These are phyloP conservation scores for Cylindrotheca closterium DNA, from an alignment of 108 stramenopile species.

Conservation along the genomic window DNA sequence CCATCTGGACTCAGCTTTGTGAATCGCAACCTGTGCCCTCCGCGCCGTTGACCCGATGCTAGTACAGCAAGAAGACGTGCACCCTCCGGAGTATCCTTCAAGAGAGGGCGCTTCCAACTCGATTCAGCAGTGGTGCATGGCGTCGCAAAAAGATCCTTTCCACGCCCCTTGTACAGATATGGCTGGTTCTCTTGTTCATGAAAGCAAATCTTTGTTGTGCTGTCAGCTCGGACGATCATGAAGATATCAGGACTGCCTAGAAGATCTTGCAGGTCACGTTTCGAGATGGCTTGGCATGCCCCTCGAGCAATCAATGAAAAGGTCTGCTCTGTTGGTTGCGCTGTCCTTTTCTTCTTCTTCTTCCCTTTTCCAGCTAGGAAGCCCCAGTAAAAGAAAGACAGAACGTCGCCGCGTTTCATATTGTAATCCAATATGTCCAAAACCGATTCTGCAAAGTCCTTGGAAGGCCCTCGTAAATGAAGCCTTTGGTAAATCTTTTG, in stretches of 20 bases:
- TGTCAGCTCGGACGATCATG: not conserved
- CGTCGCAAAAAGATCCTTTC: constrained; percentile 9
- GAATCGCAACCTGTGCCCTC: constrained; percentile 29
- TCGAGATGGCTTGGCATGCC: constrained; percentile 26
- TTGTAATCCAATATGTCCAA: not conserved
- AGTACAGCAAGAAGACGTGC: constrained; percentile 65
- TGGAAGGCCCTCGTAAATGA: not conserved
- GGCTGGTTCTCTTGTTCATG: not conserved
- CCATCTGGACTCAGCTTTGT: too few species aligned
- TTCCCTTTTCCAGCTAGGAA: constrained; percentile 12
- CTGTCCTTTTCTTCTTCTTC: constrained; percentile 18
- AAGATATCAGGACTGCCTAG: constrained; percentile 31
- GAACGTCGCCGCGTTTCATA: not conserved
- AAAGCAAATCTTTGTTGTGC: not conserved
- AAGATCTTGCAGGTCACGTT: constrained; percentile 49
- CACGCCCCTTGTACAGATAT: not conserved
- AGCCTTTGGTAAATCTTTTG: constrained; percentile 5
- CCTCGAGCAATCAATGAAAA: constrained; percentile 18
- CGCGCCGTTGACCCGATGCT: constrained; percentile 57
- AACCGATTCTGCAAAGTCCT: not conserved
- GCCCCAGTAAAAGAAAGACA: constrained; percentile 2
- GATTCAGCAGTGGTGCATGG: not conserved
- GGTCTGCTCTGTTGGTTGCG: not conserved
- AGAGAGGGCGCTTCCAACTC: constrained; percentile 48
- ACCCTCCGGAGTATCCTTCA: constrained; percentile 71